These are phyloP conservation scores for Azolla pinnata DNA, from an alignment of 75 land plant genomes.

Conservation along the genomic window DNA sequence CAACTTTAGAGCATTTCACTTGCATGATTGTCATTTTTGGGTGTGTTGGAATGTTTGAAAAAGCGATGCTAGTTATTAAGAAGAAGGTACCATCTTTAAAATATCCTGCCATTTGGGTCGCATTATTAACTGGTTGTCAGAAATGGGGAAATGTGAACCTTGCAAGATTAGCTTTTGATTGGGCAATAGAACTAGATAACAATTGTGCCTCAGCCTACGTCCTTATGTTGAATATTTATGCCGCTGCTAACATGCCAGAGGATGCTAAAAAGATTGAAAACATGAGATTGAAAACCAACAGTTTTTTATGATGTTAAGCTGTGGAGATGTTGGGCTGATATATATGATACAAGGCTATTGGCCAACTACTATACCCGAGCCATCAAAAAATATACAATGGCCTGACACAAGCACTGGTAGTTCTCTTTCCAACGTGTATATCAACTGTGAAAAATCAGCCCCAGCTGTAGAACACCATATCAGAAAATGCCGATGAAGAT, in stretches of 20 bases:
- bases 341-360: too few relatives aligned
- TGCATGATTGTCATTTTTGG: constrained; percentile 26
- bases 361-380: too few relatives aligned
- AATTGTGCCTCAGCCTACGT: neutral
- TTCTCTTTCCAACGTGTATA: too few relatives aligned
- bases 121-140: constrained; percentile 42
- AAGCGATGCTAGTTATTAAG: constrained; percentile 19
- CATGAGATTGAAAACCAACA: too few relatives aligned
- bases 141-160: constrained; percentile 36
- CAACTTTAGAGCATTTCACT: constrained; percentile 34
- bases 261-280: neutral
- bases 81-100: constrained; percentile 23
- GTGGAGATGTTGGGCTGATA: too few relatives aligned
- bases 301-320: too few relatives aligned
- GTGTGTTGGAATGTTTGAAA: constrained; percentile 28
- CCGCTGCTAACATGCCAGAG: neutral
- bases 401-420: too few relatives aligned
- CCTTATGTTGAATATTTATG: neutral
- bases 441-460: too few relatives aligned
- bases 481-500: too few relatives aligned
- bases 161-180: constrained; percentile 29
- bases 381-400: too few relatives aligned
- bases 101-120: constrained; percentile 45
- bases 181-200: constrained; percentile 15
- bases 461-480: too few relatives aligned